Percentiles rank a stretch among this genome's conserved stretches.
These are phyloP conservation scores for Onygena corvina DNA, from an alignment of 2,329 filamentous ascomycete genomes.

Conservation along the genomic window DNA sequence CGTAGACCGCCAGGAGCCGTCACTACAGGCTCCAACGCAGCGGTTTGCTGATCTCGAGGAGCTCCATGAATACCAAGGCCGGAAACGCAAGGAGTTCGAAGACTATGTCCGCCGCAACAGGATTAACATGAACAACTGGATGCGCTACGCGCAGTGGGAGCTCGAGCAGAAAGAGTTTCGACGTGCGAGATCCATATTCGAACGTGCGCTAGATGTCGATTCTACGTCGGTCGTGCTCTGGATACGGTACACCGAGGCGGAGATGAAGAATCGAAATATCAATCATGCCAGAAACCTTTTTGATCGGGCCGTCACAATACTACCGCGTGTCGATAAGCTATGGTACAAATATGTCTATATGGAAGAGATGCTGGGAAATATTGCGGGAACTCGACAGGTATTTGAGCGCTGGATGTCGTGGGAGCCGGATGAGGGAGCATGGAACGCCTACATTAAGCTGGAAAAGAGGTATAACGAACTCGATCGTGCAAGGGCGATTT, in stretches of 20 bases:
- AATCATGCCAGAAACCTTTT: slow-evolving; percentile 92
- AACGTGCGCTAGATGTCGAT: slow-evolving; percentile 85
- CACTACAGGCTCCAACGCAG: slow-evolving; percentile 79
- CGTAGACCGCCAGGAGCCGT: slow-evolving; percentile 86
- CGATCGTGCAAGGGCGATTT: slow-evolving; percentile 79
- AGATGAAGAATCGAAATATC: slow-evolving; percentile 93
- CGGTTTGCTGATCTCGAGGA: slow-evolving; percentile 94
- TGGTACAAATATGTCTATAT: slow-evolving; percentile 99
- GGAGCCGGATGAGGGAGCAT: slow-evolving; percentile 92
- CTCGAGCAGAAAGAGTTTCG: slow-evolving; percentile 95
- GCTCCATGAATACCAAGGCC: slow-evolving; percentile 90
- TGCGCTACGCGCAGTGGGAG: slow-evolving; percentile 94
- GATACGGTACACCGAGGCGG: slow-evolving; percentile 87
- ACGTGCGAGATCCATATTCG: slow-evolving; percentile 83
- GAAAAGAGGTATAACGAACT: slow-evolving; percentile 93
- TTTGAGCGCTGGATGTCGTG: slow-evolving; percentile 98
- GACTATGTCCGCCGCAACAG: slow-evolving; percentile 93
- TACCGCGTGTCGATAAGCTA: slow-evolving; percentile 85
- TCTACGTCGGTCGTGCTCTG: slow-evolving; percentile 75
- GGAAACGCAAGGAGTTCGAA: slow-evolving; percentile 93
- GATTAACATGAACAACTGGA: slow-evolving; percentile 97
- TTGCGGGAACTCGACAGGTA: slow-evolving; percentile 80
- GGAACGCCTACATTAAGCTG: slow-evolving; percentile 91
- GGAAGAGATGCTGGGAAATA: slow-evolving; percentile 94
- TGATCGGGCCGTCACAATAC: slow-evolving; percentile 83